Evolutionary conservation across 371 early-diverging fungal species (phyloP).

Genomic region (Lichtheimia ramosa): DNA sequence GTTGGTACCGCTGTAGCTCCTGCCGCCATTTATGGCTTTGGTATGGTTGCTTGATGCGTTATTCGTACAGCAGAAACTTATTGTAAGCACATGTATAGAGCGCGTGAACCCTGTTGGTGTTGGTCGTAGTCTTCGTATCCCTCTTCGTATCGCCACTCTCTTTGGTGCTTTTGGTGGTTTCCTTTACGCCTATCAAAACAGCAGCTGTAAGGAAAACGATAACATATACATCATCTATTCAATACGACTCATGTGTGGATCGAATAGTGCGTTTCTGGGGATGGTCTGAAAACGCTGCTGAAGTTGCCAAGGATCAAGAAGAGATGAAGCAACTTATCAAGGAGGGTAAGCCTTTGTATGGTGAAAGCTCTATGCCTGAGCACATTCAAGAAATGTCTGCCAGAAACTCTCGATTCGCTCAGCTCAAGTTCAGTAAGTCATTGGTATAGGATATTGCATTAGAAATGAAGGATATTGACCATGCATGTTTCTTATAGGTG

Average conservation of each 20-base stretch:
- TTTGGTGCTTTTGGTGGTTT: slow-evolving; percentile 71
- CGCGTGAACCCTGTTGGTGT: slow-evolving; percentile 48
- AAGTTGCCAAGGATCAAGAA: slow-evolving; percentile 68
- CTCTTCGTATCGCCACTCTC: slow-evolving; percentile 51
- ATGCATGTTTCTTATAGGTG: slow-evolving; percentile 31
- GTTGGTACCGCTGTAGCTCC: slow-evolving; percentile 78
- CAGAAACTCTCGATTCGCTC: slow-evolving; percentile 68
- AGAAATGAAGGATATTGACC: neutral
- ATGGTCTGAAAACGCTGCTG: slow-evolving; percentile 84
- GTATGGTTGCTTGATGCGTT: slow-evolving; percentile 41
- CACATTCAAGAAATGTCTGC: slow-evolving; percentile 69
- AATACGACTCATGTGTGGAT: neutral
- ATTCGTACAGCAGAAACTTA: neutral
- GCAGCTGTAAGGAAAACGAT: slow-evolving; percentile 57
- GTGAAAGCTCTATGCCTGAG: slow-evolving; percentile 61
- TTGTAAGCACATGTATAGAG: slow-evolving; percentile 19
- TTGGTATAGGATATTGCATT: neutral
- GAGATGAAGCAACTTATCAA: slow-evolving; percentile 67
- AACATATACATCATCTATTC: neutral
- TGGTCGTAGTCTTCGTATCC: slow-evolving; percentile 47
- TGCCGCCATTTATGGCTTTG: slow-evolving; percentile 69
- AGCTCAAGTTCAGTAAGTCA: slow-evolving; percentile 67
- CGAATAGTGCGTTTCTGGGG: slow-evolving; percentile 92
- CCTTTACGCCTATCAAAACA: slow-evolving; percentile 66
- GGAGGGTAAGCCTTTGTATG: slow-evolving; percentile 75